These are phyloP conservation scores for Lasiosphaeria hispida DNA, from an alignment of 495 filamentous ascomycete species.

Conservation along the genomic window DNA sequence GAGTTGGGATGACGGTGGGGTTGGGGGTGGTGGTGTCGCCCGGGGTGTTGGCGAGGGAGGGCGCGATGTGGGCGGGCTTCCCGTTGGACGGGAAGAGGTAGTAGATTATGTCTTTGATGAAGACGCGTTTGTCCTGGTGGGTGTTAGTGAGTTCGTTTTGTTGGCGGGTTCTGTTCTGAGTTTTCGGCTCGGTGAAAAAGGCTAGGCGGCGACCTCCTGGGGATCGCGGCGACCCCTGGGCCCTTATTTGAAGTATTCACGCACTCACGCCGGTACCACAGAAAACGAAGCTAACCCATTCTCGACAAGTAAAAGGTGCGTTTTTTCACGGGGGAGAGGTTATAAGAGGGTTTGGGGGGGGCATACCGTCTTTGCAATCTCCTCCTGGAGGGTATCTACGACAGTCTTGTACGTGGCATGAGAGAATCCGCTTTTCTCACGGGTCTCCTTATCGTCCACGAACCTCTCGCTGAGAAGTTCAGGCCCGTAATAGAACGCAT, in stretches of 20 bases:
- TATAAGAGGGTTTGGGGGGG: neutral
- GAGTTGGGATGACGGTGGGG: conserved; percentile 72
- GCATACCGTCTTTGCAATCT: conserved; percentile 53
- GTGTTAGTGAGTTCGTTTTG: neutral
- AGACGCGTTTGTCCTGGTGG: conserved; percentile 72
- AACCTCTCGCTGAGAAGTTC: conserved; percentile 79
- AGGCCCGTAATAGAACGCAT: conserved; percentile 92
- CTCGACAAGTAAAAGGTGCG: neutral
- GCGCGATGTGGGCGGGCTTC: conserved; percentile 67
- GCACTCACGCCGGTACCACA: too few species aligned
- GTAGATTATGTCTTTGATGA: conserved; percentile 97
- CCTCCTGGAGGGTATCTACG: conserved; percentile 64
- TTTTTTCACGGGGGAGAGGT: conserved; percentile 1
- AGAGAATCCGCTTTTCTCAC: conserved; percentile 71
- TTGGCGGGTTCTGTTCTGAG: too few species aligned
- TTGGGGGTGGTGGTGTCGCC: conserved; percentile 31
- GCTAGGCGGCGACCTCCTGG: neutral
- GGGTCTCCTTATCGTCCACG: conserved; percentile 64
- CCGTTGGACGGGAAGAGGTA: conserved; percentile 76
- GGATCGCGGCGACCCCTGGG: too few species aligned
- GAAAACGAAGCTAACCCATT: neutral
- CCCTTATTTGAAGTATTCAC: too few species aligned
- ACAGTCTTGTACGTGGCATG: conserved; percentile 74
- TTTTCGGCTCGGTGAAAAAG: too few species aligned
- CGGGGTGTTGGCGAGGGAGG: conserved; percentile 62